Percentiles rank a stretch among this genome's conserved stretches.
phyloP scores from a whole-genome alignment of 108 stramenopile species.

The Licmophora abbreviata region DNA sequence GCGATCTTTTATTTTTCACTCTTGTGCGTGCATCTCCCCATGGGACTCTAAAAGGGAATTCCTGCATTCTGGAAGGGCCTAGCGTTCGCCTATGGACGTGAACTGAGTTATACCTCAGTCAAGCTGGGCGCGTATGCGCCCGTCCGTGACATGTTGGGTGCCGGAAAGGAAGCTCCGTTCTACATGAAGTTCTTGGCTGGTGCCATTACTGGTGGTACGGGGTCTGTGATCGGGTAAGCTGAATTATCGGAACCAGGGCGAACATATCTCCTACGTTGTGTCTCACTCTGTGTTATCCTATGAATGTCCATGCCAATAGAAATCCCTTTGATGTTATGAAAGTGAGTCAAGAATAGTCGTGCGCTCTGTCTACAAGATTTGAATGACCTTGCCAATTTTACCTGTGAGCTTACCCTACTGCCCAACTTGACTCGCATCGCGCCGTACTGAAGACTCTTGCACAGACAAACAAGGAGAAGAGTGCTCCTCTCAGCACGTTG shows the following conservation, averaged over 20 bases:
- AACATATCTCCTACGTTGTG: not conserved
- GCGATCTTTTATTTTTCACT: not conserved
- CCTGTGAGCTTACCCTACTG: too few species aligned
- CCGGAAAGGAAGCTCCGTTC: slow-evolving; percentile 70
- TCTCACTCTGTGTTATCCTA: too few species aligned
- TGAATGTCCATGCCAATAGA: too few species aligned
- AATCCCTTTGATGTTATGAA: slow-evolving; percentile 77
- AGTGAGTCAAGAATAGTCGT: not conserved
- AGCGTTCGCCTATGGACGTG: slow-evolving; percentile 78
- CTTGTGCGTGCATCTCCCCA: not conserved
- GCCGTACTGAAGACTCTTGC: slow-evolving; percentile 83
- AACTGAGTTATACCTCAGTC: slow-evolving; percentile 82
- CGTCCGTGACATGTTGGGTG: slow-evolving; percentile 65
- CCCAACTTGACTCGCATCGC: not conserved
- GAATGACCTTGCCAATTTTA: too few species aligned
- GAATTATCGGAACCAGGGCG: slow-evolving; percentile 30
- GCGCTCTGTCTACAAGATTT: too few species aligned
- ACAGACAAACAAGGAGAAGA: slow-evolving; percentile 73
- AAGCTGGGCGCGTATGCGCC: slow-evolving; percentile 68
- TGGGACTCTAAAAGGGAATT: slow-evolving; percentile 82
- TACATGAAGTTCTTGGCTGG: slow-evolving; percentile 84
- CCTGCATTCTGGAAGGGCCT: slow-evolving; percentile 86
- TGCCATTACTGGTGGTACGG: slow-evolving; percentile 79
- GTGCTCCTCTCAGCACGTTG: slow-evolving; percentile 37
- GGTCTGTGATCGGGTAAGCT: slow-evolving; percentile 75